Conservation (phyloP, 768 basidiomycete species). For the Hypsizygus marmoreus region DNA sequence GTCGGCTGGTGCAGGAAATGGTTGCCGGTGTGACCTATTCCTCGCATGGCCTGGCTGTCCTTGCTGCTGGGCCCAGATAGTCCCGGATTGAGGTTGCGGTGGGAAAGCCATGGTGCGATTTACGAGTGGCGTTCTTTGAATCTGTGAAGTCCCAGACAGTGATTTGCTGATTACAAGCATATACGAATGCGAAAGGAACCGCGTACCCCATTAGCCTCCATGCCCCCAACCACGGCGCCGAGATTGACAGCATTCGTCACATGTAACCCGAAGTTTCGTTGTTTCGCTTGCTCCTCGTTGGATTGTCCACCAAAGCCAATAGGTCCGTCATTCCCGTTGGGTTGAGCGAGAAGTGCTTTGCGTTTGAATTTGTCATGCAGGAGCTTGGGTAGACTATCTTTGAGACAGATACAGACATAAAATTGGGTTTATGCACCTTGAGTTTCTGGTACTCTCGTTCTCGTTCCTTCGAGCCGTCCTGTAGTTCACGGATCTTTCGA, state of each 20-base stretch:
- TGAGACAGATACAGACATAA: not conserved
- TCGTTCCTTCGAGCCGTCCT: slow-evolving; percentile 72
- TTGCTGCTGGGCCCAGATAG: slow-evolving; percentile 34
- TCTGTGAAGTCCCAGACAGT: slow-evolving; percentile 35
- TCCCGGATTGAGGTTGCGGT: slow-evolving; percentile 21
- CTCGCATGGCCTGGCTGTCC: slow-evolving; percentile 30
- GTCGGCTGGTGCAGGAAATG: slow-evolving; percentile 40
- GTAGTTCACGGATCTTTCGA: slow-evolving; percentile 70
- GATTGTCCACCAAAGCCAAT: slow-evolving; percentile 15
- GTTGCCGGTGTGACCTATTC: slow-evolving; percentile 51
- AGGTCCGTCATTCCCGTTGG: slow-evolving; percentile 20
- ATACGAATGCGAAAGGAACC: slow-evolving; percentile 3
- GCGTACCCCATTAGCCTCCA: slow-evolving; percentile 66
- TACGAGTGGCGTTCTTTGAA: slow-evolving; percentile 69
- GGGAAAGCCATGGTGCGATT: slow-evolving; percentile 44
- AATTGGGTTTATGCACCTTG: slow-evolving; percentile 49
- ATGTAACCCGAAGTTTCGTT: slow-evolving; percentile 14
- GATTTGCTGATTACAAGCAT: not conserved
- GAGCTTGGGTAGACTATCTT: slow-evolving; percentile 37
- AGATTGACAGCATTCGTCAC: slow-evolving; percentile 41
- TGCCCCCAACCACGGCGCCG: slow-evolving; percentile 59
- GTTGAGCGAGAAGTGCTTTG: slow-evolving; percentile 63
- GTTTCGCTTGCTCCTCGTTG: slow-evolving; percentile 9
- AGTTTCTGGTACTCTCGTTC: slow-evolving; percentile 89
- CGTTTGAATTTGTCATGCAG: slow-evolving; percentile 85